Evolutionary conservation across 768 basidiomycete species (phyloP).

Genomic region (Tricholoma bakamatsutake): DNA sequence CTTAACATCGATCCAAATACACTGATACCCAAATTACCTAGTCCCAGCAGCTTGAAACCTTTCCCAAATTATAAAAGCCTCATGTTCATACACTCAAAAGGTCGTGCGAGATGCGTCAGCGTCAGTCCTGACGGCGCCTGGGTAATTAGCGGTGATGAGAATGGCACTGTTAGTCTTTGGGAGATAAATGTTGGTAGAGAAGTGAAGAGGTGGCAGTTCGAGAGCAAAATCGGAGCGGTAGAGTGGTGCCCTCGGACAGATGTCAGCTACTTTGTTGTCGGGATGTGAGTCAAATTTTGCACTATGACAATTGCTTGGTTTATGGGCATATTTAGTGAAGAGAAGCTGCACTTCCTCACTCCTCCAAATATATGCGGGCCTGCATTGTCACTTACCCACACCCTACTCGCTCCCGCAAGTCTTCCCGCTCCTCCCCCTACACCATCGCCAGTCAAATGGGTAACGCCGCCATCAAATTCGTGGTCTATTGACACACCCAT

Average conservation of each 20-base stretch:
- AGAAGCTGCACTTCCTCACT: constrained; percentile 70
- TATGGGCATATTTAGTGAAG: constrained; percentile 50
- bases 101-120: constrained; percentile 68
- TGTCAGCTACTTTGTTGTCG: constrained; percentile 71
- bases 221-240: constrained; percentile 71
- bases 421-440: constrained; percentile 51
- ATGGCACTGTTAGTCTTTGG: constrained; percentile 84
- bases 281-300: constrained; percentile 51
- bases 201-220: constrained; percentile 81
- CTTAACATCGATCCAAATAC: constrained; percentile 90
- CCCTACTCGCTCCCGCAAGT: constrained; percentile 56
- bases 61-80: constrained; percentile 88
- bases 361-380: constrained; percentile 70
- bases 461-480: constrained; percentile 36
- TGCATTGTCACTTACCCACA: constrained; percentile 52
- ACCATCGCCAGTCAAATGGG: constrained; percentile 71
- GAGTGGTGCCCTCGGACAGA: constrained; percentile 94
- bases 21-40: constrained; percentile 91
- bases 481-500: constrained; percentile 51
- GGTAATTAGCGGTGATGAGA: constrained; percentile 89
- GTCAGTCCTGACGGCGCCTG: constrained; percentile 88
- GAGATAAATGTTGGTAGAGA: constrained; percentile 87
- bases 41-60: constrained; percentile 83
- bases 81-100: constrained; percentile 58
- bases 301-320: not conserved